Percentiles rank a stretch among this genome's conserved stretches.
phyloP scores from a whole-genome alignment of 2,329 filamentous ascomycete genomes.

The Penicillium hordei region DNA sequence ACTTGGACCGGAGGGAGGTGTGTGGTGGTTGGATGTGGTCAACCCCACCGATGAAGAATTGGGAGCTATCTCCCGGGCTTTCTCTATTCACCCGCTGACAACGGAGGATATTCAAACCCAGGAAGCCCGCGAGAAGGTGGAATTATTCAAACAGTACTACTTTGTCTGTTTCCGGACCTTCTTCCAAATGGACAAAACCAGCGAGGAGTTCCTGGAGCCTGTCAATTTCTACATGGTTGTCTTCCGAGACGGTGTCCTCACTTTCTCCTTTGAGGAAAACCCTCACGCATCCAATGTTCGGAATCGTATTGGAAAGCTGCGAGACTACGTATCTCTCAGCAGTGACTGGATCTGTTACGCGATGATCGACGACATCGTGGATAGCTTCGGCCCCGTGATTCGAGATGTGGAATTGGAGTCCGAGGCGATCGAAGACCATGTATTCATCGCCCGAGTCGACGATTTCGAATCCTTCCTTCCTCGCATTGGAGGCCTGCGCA shows the following conservation, averaged over 20 bases:
- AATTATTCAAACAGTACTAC: slow-evolving; percentile 96
- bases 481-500: slow-evolving; percentile 84
- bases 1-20: slow-evolving; percentile 68
- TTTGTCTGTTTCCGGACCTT: slow-evolving; percentile 98
- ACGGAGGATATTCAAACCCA: slow-evolving; percentile 95
- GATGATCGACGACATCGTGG: slow-evolving; percentile 96
- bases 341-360: slow-evolving; percentile 99
- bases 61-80: slow-evolving; percentile 83
- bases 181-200: slow-evolving; percentile 74
- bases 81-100: slow-evolving; percentile 91
- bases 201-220: slow-evolving; percentile 82
- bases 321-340: slow-evolving; percentile 91
- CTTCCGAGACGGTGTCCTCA: slow-evolving; percentile 90
- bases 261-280: slow-evolving; percentile 89
- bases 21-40: slow-evolving; percentile 98
- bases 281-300: slow-evolving; percentile 85
- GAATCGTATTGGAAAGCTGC: slow-evolving; percentile 85
- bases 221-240: slow-evolving; percentile 97
- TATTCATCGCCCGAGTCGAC: slow-evolving; percentile 87
- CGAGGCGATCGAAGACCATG: slow-evolving; percentile 90
- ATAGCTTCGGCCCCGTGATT: slow-evolving; percentile 89
- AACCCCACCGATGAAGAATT: slow-evolving; percentile 88
- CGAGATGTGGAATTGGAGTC: slow-evolving; percentile 82
- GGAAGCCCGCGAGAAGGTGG: slow-evolving; percentile 96
- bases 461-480: slow-evolving; percentile 86